Conservation (phyloP, 2,329 filamentous ascomycete genomes). For the Colletotrichum somersetense region DNA sequence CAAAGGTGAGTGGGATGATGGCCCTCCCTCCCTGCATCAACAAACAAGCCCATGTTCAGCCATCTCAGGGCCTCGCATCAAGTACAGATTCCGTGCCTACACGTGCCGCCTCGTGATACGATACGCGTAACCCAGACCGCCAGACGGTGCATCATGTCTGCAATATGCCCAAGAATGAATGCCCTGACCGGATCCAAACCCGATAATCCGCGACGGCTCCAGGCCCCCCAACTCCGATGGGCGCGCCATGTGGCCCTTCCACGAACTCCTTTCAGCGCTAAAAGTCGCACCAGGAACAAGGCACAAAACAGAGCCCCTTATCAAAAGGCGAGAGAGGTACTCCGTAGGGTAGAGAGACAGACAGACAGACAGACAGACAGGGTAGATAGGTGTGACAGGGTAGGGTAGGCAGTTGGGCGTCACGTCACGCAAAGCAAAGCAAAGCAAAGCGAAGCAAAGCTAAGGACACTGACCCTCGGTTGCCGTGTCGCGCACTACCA, state of each 20-base stretch:
- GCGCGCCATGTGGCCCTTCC: slow-evolving; percentile 14
- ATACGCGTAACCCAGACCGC: slow-evolving; percentile 20
- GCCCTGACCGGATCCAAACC: slow-evolving; percentile 21
- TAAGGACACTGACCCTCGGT: slow-evolving; percentile 18
- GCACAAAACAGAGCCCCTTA: neutral
- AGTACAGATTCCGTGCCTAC: neutral
- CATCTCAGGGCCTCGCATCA: neutral
- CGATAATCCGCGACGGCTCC: slow-evolving; percentile 20
- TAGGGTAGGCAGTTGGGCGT: neutral
- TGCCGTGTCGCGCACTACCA: neutral
- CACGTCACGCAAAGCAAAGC: slow-evolving; percentile 6
- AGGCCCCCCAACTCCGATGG: neutral
- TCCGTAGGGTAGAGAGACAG: too few relatives aligned
- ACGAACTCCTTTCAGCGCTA: slow-evolving; percentile 11
- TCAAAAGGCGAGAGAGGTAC: neutral
- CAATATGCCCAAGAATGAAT: neutral
- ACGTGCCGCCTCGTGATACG: slow-evolving; percentile 9
- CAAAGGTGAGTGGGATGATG: neutral
- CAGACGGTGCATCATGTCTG: slow-evolving; percentile 21
- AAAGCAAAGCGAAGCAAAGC: neutral
- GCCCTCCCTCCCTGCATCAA: neutral
- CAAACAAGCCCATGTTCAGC: neutral
- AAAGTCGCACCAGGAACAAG: slow-evolving; percentile 24
- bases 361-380: neutral
- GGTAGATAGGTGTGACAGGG: neutral